Conservation (phyloP, 345 rosid species). For the Ricinus communis region DNA sequence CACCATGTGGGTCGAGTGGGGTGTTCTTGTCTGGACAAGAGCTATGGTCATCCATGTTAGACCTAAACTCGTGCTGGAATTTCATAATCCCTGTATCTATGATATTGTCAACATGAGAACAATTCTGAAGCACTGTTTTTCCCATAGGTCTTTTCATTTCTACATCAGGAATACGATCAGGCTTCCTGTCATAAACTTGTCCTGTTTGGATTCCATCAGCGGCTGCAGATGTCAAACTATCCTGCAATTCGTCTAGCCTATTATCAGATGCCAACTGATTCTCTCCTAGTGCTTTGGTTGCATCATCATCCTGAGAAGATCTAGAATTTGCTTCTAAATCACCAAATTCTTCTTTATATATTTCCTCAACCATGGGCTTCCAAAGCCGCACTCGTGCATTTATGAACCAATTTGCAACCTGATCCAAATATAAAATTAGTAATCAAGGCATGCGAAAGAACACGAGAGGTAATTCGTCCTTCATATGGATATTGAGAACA, state of each 20-base stretch:
- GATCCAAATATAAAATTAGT: slow-evolving; percentile 4
- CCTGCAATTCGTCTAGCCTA: slow-evolving; percentile 39
- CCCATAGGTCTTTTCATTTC: slow-evolving; percentile 3
- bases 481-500: not conserved
- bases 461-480: not conserved
- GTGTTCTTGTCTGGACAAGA: slow-evolving; percentile 4
- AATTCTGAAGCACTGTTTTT: not conserved
- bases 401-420: slow-evolving; percentile 97
- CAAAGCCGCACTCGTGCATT: slow-evolving; percentile 94
- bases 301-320: slow-evolving; percentile 57
- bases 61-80: slow-evolving; percentile 1
- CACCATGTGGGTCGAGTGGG: slow-evolving; percentile 11
- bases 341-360: slow-evolving; percentile 87
- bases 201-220: slow-evolving; percentile 16
- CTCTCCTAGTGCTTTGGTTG: slow-evolving; percentile 37
- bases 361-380: slow-evolving; percentile 98
- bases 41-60: not conserved
- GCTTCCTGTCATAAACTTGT: slow-evolving; percentile 28
- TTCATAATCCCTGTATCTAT: slow-evolving; percentile 8
- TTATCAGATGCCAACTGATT: slow-evolving; percentile 30
- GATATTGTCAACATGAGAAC: not conserved
- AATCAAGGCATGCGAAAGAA: not conserved
- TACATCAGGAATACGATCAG: slow-evolving; percentile 20
- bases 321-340: slow-evolving; percentile 56
- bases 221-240: slow-evolving; percentile 36